Evolutionary conservation across 768 basidiomycete species (phyloP).

Genomic region (Russula virescens): DNA sequence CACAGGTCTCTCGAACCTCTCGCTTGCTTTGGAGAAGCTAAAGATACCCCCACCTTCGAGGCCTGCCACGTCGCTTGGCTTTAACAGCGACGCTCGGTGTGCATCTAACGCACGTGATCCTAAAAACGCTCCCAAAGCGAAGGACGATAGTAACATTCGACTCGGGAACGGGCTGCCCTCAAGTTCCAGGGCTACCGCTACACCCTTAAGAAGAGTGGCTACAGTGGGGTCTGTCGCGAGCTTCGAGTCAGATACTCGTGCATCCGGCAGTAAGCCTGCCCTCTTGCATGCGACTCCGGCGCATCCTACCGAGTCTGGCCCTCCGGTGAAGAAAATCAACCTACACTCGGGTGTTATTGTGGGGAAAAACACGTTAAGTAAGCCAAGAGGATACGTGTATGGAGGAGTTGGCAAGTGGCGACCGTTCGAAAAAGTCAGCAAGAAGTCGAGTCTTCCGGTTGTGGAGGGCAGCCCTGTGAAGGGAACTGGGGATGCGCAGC

Average conservation of each 20-base stretch:
- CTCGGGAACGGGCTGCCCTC: slow-evolving; percentile 8
- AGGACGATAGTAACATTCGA: slow-evolving; percentile 17
- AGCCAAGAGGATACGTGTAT: slow-evolving; percentile 20
- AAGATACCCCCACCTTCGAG: slow-evolving; percentile 57
- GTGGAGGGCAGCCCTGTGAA: slow-evolving; percentile 46
- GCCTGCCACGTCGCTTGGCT: slow-evolving; percentile 68
- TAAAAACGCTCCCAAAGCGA: slow-evolving; percentile 12
- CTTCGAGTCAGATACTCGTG: background rate
- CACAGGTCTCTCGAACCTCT: slow-evolving; percentile 49
- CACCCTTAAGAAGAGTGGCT: slow-evolving; percentile 11
- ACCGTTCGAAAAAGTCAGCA: slow-evolving; percentile 34
- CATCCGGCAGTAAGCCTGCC: slow-evolving; percentile 1
- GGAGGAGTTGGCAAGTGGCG: slow-evolving; percentile 25
- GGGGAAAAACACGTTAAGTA: slow-evolving; percentile 22
- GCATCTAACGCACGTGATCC: slow-evolving; percentile 28
- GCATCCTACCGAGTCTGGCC: background rate
- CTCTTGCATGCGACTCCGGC: background rate
- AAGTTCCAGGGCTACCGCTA: background rate
- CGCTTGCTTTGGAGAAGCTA: slow-evolving; percentile 66
- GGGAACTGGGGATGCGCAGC: slow-evolving; percentile 18
- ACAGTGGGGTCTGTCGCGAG: background rate
- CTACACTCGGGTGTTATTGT: slow-evolving; percentile 25
- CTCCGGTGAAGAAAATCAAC: slow-evolving; percentile 22
- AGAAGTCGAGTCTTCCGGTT: slow-evolving; percentile 40
- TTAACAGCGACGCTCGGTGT: slow-evolving; percentile 34